A percentile compares a stretch with the other conserved stretches of the same genome.
Evolutionary conservation across 75 land plant species (phyloP).

Genomic region (Selaginella moellendorffii): DNA sequence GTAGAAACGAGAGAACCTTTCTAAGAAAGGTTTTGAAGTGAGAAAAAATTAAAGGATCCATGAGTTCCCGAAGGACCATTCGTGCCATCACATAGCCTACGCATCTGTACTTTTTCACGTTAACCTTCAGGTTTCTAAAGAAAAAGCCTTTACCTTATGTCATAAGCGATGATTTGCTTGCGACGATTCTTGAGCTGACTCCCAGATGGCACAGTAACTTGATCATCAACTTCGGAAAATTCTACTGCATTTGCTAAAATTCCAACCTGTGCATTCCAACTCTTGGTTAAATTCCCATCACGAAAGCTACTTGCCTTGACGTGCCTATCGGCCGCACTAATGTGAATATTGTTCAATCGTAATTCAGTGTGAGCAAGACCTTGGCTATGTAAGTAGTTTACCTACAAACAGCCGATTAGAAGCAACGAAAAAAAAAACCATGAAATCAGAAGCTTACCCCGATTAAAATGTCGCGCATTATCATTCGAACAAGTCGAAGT

Average conservation of each 20-base stretch:
- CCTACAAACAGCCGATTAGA: constrained; percentile 32
- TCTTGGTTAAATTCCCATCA: too few species aligned
- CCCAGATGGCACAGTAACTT: constrained; percentile 13
- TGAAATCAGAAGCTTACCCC: too few species aligned
- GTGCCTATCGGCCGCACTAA: constrained; percentile 76
- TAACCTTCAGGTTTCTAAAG: background rate
- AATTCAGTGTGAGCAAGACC: constrained; percentile 87
- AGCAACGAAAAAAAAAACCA: too few species aligned
- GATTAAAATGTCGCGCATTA: constrained; percentile 88
- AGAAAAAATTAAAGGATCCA: constrained; percentile 56
- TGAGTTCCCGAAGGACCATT: constrained; percentile 75
- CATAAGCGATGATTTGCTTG: constrained; percentile 78
- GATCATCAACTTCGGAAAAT: constrained; percentile 32
- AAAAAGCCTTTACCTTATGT: constrained; percentile 47
- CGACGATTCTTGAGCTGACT: constrained; percentile 29
- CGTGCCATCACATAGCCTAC: constrained; percentile 86
- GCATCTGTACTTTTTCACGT: constrained; percentile 37
- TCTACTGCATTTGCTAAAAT: constrained; percentile 80
- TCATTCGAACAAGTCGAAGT: constrained; percentile 44
- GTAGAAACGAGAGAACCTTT: constrained; percentile 26
- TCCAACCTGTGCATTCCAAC: constrained; percentile 77
- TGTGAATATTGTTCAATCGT: constrained; percentile 76
- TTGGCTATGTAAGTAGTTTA: constrained; percentile 83
- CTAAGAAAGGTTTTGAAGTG: constrained; percentile 55
- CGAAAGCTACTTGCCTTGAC: constrained; percentile 47